Evolutionary conservation across 495 filamentous ascomycete species (phyloP).

Genomic region (Lophiotrema nucula): DNA sequence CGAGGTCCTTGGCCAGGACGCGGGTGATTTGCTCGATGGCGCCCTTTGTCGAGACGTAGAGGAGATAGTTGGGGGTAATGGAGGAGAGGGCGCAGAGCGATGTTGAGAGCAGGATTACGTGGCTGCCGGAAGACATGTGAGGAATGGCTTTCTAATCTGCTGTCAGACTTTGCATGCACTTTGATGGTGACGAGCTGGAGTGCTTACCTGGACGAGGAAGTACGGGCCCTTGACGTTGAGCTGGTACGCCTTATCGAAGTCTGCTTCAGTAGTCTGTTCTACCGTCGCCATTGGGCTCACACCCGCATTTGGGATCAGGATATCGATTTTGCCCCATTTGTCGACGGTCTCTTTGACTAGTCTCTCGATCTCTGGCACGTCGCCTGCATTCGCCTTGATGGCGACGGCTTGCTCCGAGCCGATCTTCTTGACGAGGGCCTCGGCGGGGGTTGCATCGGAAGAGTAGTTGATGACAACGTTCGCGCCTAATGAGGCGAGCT

Average conservation of each 20-base stretch:
- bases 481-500: conserved; percentile 57
- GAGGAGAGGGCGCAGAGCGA: conserved; percentile 46
- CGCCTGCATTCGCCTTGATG: conserved; percentile 53
- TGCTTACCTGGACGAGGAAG: conserved; percentile 60
- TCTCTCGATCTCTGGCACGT: conserved; percentile 43
- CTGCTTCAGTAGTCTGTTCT: conserved; percentile 55
- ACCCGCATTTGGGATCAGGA: conserved; percentile 63
- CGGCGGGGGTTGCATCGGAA: conserved; percentile 52
- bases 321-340: conserved; percentile 57
- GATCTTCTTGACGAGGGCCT: conserved; percentile 54
- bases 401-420: conserved; percentile 53
- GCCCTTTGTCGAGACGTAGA: conserved; percentile 65
- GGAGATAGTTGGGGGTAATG: conserved; percentile 58
- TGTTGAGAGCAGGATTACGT: conserved; percentile 63
- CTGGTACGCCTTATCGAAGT: conserved; percentile 56
- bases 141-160: conserved; percentile 55
- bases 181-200: not conserved
- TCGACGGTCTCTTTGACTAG: conserved; percentile 49
- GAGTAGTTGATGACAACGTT: conserved; percentile 65
- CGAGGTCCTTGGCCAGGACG: conserved; percentile 64
- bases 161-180: too few relatives aligned
- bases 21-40: conserved; percentile 70
- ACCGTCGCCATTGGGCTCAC: conserved; percentile 55
- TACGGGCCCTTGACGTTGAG: conserved; percentile 69
- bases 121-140: conserved; percentile 57